Evolutionary conservation across 1,139 yeast species (phyloP).

Genomic region (Entelexis paramagnoliae): DNA sequence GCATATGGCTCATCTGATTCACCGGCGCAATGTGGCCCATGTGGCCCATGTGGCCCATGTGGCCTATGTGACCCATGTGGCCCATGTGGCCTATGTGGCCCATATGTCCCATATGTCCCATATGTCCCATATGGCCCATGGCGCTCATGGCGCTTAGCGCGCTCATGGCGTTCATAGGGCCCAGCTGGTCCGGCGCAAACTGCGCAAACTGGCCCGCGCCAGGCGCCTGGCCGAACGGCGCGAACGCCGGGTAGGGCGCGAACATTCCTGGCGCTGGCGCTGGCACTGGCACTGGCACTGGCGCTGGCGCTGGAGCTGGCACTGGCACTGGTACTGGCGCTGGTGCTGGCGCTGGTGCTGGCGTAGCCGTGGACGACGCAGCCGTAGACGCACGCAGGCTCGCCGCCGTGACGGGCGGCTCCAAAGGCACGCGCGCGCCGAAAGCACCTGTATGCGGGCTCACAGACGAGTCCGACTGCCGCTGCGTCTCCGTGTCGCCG

Average conservation of each 20-base stretch:
- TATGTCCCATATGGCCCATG: slow-evolving; percentile 5
- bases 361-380: neutral
- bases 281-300: no score
- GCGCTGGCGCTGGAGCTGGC: no score
- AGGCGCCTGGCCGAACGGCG: neutral
- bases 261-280: neutral
- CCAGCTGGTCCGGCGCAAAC: neutral
- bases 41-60: slow-evolving; percentile 7
- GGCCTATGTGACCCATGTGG: neutral
- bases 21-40: slow-evolving; percentile 12
- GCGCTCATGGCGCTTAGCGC: slow-evolving; percentile 4
- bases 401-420: no score
- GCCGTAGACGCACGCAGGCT: no score
- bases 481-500: no score
- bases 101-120: neutral
- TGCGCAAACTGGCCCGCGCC: neutral
- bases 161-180: neutral
- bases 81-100: slow-evolving; percentile 1
- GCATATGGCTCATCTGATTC: neutral
- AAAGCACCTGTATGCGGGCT: neutral
- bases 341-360: no score
- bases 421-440: no score
- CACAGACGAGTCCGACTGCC: neutral
- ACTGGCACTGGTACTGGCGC: no score
- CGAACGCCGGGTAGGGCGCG: neutral